These are phyloP conservation scores for Fusarium sp. DNA, from an alignment of 2,329 filamentous ascomycete genomes.

Conservation along the genomic window DNA sequence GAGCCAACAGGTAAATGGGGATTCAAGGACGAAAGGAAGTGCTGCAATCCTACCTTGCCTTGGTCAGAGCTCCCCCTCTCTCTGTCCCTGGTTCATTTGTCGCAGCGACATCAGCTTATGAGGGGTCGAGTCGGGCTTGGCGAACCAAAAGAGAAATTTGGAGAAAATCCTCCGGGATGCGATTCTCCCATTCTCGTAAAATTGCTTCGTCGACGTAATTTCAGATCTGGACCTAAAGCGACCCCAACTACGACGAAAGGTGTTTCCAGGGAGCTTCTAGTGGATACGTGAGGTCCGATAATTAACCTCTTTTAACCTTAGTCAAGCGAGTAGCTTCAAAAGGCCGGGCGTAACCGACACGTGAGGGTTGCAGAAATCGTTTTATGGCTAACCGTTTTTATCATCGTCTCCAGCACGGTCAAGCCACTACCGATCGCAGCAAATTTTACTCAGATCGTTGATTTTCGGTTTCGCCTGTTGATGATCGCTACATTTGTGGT, in stretches of 20 bases:
- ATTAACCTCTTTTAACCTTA: neutral
- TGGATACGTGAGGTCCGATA: neutral
- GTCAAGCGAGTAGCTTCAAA: neutral
- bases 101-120: neutral
- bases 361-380: constrained; percentile 14
- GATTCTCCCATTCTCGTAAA: neutral
- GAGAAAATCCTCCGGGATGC: constrained; percentile 4
- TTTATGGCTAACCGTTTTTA: neutral
- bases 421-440: neutral
- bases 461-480: neutral
- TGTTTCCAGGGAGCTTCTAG: constrained; percentile 23
- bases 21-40: neutral
- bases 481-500: neutral
- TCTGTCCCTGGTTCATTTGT: neutral
- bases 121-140: neutral
- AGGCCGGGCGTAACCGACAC: constrained; percentile 24
- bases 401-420: neutral
- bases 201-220: neutral
- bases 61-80: neutral
- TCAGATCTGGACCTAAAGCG: constrained; percentile 1
- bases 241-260: neutral
- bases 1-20: neutral
- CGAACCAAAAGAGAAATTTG: neutral
- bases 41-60: neutral
- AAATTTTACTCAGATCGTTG: neutral